Evolutionary conservation across 768 basidiomycete species (phyloP).

Genomic region (Boletus insuetus): DNA sequence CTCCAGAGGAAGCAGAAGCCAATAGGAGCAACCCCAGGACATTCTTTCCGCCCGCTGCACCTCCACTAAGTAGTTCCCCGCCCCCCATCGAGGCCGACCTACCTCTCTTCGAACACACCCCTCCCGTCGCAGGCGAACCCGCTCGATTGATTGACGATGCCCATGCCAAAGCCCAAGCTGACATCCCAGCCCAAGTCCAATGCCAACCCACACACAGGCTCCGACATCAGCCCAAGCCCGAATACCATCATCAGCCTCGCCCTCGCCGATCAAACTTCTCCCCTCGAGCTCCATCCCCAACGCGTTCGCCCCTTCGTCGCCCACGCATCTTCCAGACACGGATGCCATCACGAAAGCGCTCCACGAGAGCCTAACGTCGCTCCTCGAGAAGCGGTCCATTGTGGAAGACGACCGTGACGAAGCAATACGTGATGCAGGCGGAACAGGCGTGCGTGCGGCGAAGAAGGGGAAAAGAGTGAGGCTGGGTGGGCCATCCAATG

Average conservation of each 20-base stretch:
- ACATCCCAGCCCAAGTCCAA: background rate
- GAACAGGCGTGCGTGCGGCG: conserved; percentile 1
- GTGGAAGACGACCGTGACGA: conserved; percentile 37
- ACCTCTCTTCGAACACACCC: background rate
- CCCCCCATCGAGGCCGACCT: conserved; percentile 1
- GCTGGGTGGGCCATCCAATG: conserved; percentile 38
- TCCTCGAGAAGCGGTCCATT: conserved; percentile 65
- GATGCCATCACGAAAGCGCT: conserved; percentile 54
- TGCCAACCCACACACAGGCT: conserved; percentile 20
- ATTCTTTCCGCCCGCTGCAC: conserved; percentile 16
- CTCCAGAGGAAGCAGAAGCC: conserved; percentile 9
- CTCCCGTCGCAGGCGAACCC: background rate
- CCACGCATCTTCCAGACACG: conserved; percentile 39
- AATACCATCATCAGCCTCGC: conserved; percentile 60
- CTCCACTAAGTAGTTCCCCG: conserved; percentile 33
- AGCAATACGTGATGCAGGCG: conserved; percentile 13
- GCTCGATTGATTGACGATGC: conserved; percentile 12
- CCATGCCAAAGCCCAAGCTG: conserved; percentile 27
- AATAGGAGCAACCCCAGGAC: background rate
- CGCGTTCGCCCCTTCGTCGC: conserved; percentile 18
- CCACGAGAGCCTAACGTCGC: conserved; percentile 63
- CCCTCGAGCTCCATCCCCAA: conserved; percentile 16
- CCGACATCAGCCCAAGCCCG: conserved; percentile 19
- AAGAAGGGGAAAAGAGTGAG: conserved; percentile 37
- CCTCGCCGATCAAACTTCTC: conserved; percentile 51